These are phyloP conservation scores for Xylaria flabelliformis DNA, from an alignment of 495 filamentous ascomycete species.

Conservation along the genomic window DNA sequence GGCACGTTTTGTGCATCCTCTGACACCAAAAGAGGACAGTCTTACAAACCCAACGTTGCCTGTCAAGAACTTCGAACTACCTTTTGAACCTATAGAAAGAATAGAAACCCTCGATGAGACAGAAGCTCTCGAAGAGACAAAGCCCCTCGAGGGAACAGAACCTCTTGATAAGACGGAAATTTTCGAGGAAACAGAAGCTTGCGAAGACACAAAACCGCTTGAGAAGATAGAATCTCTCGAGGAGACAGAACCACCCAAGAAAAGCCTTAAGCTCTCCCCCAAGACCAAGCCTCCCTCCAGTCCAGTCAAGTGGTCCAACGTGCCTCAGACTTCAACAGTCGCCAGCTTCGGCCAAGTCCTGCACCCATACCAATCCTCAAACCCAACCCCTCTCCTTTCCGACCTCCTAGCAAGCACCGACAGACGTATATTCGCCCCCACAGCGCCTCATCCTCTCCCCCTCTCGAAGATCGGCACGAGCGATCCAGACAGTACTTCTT, in stretches of 20 bases:
- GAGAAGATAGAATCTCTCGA: too few relatives aligned
- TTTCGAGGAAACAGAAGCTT: too few relatives aligned
- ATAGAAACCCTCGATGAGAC: slow-evolving; percentile 2
- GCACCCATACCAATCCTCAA: slow-evolving; percentile 30
- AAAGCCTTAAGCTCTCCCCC: background rate
- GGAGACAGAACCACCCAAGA: too few relatives aligned
- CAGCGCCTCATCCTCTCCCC: slow-evolving; percentile 34
- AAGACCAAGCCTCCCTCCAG: background rate
- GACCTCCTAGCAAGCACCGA: slow-evolving; percentile 28
- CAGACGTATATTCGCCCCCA: slow-evolving; percentile 33
- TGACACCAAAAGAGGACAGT: slow-evolving; percentile 2
- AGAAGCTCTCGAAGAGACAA: too few relatives aligned
- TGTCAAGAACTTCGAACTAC: slow-evolving; percentile 29
- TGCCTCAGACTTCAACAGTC: slow-evolving; percentile 37
- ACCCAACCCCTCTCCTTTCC: slow-evolving; percentile 16
- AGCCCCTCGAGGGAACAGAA: too few relatives aligned
- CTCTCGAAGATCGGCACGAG: slow-evolving; percentile 30
- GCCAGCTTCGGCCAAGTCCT: slow-evolving; percentile 53
- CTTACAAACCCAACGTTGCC: background rate
- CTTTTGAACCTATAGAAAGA: slow-evolving; percentile 23
- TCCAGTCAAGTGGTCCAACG: slow-evolving; percentile 39
- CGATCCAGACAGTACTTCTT: background rate
- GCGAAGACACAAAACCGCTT: too few relatives aligned
- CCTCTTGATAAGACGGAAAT: too few relatives aligned
- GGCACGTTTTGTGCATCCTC: slow-evolving; percentile 42